phyloP scores from a whole-genome alignment of 768 basidiomycete genomes.

The Tephrocybe sp. region DNA sequence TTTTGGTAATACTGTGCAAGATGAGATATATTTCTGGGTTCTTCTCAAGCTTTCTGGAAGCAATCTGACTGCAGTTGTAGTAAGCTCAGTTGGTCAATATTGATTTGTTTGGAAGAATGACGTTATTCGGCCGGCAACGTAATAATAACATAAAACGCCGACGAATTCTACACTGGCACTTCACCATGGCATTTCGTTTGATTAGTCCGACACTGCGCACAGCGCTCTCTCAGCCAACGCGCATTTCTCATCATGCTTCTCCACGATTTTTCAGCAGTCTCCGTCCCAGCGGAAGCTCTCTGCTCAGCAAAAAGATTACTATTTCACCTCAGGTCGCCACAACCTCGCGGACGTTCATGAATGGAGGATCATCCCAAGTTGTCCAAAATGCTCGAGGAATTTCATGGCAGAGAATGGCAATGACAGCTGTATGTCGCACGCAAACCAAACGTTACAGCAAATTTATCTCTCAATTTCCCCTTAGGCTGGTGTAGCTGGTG shows the following conservation, averaged over 20 bases:
- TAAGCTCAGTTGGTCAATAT: too few relatives aligned
- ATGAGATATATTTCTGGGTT: too few relatives aligned
- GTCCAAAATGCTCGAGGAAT: conserved; percentile 28
- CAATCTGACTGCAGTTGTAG: too few relatives aligned
- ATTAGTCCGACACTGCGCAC: conserved; percentile 9
- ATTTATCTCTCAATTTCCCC: background rate
- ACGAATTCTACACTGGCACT: background rate
- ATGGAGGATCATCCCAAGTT: conserved; percentile 35
- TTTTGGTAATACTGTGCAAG: too few relatives aligned
- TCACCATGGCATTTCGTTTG: conserved; percentile 13
- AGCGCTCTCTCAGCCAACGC: conserved; percentile 7
- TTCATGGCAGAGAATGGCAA: conserved; percentile 35
- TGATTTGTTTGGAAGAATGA: background rate
- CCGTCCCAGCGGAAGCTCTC: conserved; percentile 26
- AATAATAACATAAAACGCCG: background rate
- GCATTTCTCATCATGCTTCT: conserved; percentile 1
- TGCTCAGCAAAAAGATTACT: conserved; percentile 24
- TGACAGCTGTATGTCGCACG: conserved; percentile 46
- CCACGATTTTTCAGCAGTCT: conserved; percentile 23
- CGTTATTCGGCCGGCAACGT: background rate
- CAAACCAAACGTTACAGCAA: background rate
- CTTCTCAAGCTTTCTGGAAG: too few relatives aligned
- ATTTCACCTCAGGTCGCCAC: conserved; percentile 19
- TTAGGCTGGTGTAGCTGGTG: conserved; percentile 71
- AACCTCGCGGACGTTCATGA: conserved; percentile 45